A percentile compares a stretch with the other conserved stretches of the same genome.
phyloP scores from a whole-genome alignment of 208 protist genomes.

The Trypanosoma lewisi region DNA sequence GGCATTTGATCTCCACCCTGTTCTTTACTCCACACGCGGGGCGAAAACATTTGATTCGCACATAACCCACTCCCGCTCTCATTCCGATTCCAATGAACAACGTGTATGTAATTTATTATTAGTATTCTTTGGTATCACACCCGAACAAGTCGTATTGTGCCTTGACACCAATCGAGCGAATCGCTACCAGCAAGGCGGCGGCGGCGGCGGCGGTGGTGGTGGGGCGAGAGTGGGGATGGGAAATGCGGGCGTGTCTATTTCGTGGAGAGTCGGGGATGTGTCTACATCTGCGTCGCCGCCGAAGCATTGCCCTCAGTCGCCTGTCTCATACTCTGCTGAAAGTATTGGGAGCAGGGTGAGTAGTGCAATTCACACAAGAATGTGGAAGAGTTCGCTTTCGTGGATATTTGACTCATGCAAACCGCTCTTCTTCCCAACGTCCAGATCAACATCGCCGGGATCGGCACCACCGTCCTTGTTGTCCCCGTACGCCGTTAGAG shows the following conservation, averaged over 20 bases:
- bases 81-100: constrained; percentile 33
- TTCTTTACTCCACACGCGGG: constrained; percentile 13
- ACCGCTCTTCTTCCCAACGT: constrained; percentile 24
- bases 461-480: not conserved
- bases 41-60: constrained; percentile 27
- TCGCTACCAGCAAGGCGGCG: too few relatives aligned
- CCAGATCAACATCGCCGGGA: too few relatives aligned
- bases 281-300: not conserved
- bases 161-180: constrained; percentile 8
- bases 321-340: not conserved
- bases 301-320: not conserved
- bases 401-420: constrained; percentile 40
- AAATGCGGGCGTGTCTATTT: not conserved
- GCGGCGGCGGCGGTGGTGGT: too few relatives aligned
- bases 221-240: not conserved
- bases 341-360: not conserved
- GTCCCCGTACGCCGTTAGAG: not conserved
- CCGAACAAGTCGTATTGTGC: constrained; percentile 23
- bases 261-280: not conserved
- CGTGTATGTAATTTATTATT: constrained; percentile 42
- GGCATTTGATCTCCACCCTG: constrained; percentile 57
- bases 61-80: constrained; percentile 30
- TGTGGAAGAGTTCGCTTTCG: constrained; percentile 38
- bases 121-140: constrained; percentile 45
- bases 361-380: not conserved